A percentile compares a stretch with the other conserved stretches of the same genome.
These are phyloP conservation scores for Peniophora sp. DNA, from an alignment of 1,284 basidiomycete species.

Conservation along the genomic window DNA sequence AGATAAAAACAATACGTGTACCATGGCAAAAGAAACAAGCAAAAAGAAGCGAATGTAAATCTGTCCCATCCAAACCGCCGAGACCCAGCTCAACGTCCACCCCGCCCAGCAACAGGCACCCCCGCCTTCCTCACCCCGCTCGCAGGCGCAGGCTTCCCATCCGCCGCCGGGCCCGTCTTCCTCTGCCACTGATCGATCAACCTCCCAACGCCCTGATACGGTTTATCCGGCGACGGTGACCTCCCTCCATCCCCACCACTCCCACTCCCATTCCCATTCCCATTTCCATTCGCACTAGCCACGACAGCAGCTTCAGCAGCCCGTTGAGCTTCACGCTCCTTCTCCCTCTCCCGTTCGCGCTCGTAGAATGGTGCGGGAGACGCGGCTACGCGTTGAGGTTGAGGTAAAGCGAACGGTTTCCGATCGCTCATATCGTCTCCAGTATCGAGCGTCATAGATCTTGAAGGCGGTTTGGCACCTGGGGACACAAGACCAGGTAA, in stretches of 20 bases:
- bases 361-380: neutral
- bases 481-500: no score
- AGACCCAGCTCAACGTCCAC: slow-evolving; percentile 5
- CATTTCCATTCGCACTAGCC: neutral
- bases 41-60: no score
- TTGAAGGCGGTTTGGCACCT: no score
- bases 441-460: no score
- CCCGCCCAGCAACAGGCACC: slow-evolving; percentile 11
- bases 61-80: no score
- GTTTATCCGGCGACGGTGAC: slow-evolving; percentile 61
- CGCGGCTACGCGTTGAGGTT: neutral
- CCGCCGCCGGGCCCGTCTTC: slow-evolving; percentile 59
- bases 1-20: no score
- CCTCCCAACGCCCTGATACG: slow-evolving; percentile 73
- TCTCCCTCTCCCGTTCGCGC: neutral
- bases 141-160: slow-evolving; percentile 10
- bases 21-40: no score
- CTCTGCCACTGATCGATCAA: slow-evolving; percentile 81
- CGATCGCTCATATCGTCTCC: no score
- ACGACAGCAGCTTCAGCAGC: no score
- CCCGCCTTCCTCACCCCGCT: neutral
- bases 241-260: slow-evolving; percentile 24
- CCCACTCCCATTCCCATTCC: slow-evolving; percentile 8
- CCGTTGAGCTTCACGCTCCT: neutral
- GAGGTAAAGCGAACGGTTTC: neutral